Conservation (phyloP, 23 red algal genomes). For the Gracilaria caudata region DNA sequence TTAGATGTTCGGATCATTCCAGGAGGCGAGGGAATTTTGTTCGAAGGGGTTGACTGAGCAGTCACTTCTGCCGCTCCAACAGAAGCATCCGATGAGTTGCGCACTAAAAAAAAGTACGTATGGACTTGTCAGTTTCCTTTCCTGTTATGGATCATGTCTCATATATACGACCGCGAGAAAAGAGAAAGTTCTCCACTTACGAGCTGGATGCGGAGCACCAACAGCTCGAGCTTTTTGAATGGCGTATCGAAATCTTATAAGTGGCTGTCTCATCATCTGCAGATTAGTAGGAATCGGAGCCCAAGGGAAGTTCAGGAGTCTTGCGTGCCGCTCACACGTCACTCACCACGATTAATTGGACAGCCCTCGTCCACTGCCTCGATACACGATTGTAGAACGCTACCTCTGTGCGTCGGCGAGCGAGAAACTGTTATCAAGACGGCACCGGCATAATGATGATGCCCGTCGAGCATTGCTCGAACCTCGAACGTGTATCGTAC, state of each 20-base stretch:
- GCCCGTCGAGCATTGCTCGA: no score
- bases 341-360: no score
- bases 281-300: background rate
- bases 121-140: background rate
- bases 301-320: background rate
- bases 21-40: conserved; percentile 12
- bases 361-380: no score
- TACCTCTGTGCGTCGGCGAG: no score
- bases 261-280: conserved; percentile 47
- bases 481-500: no score
- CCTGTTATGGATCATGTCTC: background rate
- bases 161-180: background rate
- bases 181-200: background rate
- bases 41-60: background rate
- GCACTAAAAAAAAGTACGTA: background rate
- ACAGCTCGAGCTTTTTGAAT: conserved; percentile 59
- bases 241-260: conserved; percentile 67
- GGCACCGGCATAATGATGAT: no score
- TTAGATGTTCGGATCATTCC: conserved; percentile 32
- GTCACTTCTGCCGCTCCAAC: background rate
- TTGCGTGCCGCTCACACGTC: background rate
- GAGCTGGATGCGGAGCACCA: conserved; percentile 21
- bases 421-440: no score
- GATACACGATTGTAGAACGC: no score
- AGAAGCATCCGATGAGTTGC: background rate